Base-by-base conservation (phyloP, 768 basidiomycete genomes). In the Boletus fagicola region DNA sequence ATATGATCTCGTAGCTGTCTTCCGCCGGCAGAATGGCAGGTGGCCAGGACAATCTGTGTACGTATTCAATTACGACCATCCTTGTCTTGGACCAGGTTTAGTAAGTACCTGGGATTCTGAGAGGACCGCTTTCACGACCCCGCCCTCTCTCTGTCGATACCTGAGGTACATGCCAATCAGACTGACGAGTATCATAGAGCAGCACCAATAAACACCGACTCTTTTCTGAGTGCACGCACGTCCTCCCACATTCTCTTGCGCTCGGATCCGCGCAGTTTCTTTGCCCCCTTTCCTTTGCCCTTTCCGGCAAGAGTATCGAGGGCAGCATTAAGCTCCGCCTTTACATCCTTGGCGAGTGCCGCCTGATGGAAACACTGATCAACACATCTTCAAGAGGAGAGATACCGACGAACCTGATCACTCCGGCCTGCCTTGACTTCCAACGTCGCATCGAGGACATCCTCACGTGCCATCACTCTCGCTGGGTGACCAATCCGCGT, bases 401-500 rank as follows among this genome's bases (percentile, higher is more conserved):
- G 4, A 36, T 18, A 15, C 8, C 22, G 7, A 54, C 49, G 36
- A 36, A 82, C 85, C 77, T 90, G 86, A 56, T 93, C 91, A 51
- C 86, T 87, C 42, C 83, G 76, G 24, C 81, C 78, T 0, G 90
- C 86, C 71, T 92, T 85, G 24, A 84, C 81, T 66, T 93, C 90
- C 38, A 87, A 72, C 5, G 87, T 94, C 1, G 83, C 77, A 18
- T 88, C 83, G 18, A 91, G 67, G 30, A 91, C 75, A 20, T 81
- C 79, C 62, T 85, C 81, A 24, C 84, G 79, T 0, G 86, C 77
- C 78, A 97, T 88, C 0, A 98, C 88, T 26, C 97, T 83, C 0
- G 97, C 96, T 0, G 97, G 97, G 71, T 99, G 97, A 0, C 97
- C 97, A 13, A 99, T 80, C n/a, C 97, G 82, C 0, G 94, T 94